Evolutionary conservation across 768 basidiomycete genomes (phyloP).

Genomic region (Psilocybe sp.): DNA sequence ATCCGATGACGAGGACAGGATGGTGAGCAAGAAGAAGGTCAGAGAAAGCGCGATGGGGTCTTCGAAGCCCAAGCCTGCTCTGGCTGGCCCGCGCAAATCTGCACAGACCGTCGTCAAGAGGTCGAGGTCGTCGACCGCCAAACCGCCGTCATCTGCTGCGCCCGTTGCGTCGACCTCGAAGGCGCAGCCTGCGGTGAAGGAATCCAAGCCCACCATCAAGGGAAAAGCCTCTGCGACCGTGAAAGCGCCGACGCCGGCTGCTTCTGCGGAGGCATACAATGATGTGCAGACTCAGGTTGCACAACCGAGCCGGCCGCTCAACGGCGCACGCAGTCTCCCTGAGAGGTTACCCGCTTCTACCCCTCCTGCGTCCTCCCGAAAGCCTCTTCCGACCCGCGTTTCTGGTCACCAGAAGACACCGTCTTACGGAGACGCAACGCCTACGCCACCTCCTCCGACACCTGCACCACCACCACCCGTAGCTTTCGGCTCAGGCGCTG

Average conservation of each 20-base stretch:
- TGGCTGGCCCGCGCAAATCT: neutral
- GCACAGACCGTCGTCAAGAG: neutral
- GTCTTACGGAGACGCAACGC: neutral
- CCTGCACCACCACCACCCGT: neutral
- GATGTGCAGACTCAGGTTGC: neutral
- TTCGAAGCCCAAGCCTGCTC: neutral
- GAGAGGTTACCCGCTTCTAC: neutral
- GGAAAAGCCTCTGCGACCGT: too few relatives aligned
- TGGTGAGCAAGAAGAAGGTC: neutral
- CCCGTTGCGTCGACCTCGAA: slow-evolving; percentile 2
- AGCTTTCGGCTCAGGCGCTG: neutral
- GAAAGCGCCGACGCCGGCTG: neutral
- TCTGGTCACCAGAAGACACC: neutral
- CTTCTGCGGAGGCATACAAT: neutral
- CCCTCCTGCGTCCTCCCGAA: neutral
- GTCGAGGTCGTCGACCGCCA: neutral
- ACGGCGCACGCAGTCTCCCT: neutral
- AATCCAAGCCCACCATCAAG: neutral
- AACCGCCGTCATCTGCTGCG: neutral
- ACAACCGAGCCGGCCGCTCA: neutral
- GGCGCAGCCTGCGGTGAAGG: slow-evolving; percentile 13
- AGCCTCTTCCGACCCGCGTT: neutral
- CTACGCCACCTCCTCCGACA: neutral
- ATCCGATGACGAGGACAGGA: slow-evolving; percentile 3
- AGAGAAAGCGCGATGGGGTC: neutral